Base-by-base conservation (phyloP, 805 yeast species). In the Myxozyma neotropica region DNA sequence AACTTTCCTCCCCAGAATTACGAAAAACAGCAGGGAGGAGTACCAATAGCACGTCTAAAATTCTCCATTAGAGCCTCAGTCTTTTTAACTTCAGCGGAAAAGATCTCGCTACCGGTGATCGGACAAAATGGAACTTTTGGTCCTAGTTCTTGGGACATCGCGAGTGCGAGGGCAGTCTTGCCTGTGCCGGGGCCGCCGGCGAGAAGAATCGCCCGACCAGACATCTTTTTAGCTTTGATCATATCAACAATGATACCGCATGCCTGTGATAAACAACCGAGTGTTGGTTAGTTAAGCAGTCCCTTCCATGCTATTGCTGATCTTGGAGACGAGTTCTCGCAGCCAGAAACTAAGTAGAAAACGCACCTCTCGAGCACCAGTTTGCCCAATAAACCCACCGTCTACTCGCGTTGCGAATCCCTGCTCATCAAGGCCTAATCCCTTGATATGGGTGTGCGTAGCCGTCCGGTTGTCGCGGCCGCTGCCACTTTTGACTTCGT, bases 161-260 rank as follows among this genome's bases (percentile, higher is more conserved):
- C 99, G 69, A 94, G 80, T 0, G 98, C 98, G 69, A 94, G 81
- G 0, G 99, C 99, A 2, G 99, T 94, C 73, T 94, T 94, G 72
- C 99, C 99, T 4, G 98, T 93, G 0, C 98, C 97, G 8, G 99
- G 98, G 4, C 96, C 96, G 53, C 99, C 99, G 0, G 99, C 98
- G 55, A 94, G 80, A 61, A 94, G 76, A 53, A 94, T 85, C n/a
- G 97, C 98, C 71, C 93, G 88, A 29, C 99, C 99, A 53, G 96
- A 87, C 86, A 94, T 88, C 74, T 86, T 89, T 69, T 89, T 90
- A 33, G 89, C 86, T 75, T 91, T 92, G 77, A 94, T 90, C 75
- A 94, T 80, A 75, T 94, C 97, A 40, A 93, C 96, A 64, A 94
- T 83, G 55, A 94, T 87, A 65, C 99, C 99, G 71, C 96, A 91